Conservation (phyloP, 306 rosid species). For the Cercis canadensis region DNA sequence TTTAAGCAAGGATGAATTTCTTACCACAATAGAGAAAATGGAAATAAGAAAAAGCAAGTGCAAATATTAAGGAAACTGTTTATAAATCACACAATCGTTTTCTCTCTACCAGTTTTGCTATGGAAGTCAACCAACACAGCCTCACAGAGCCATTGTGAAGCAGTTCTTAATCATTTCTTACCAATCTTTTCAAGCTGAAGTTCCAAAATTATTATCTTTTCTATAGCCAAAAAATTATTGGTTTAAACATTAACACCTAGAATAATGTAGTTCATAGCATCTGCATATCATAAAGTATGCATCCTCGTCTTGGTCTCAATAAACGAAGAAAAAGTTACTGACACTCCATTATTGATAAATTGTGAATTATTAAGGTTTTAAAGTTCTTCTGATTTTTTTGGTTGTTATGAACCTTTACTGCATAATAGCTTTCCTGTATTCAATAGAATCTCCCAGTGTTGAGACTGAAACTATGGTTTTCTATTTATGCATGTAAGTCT, state of each 20-base stretch:
- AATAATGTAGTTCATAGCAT: conserved; percentile 15
- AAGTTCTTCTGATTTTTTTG: background rate
- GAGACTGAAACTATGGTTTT: conserved; percentile 9
- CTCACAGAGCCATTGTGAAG: conserved; percentile 27
- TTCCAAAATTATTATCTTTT: conserved; percentile 23
- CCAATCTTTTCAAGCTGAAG: conserved; percentile 4
- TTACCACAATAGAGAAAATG: conserved; percentile 15
- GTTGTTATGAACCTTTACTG: background rate
- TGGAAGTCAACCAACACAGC: background rate
- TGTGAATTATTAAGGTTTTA: conserved; percentile 15
- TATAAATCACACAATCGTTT: conserved; percentile 5
- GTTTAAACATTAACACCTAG: background rate
- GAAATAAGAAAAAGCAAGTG: background rate
- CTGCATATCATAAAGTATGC: conserved; percentile 13
- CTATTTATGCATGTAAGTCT: conserved; percentile 8
- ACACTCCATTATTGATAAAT: conserved; percentile 12
- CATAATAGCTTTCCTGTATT: conserved; percentile 20
- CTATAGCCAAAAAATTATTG: background rate
- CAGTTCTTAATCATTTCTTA: conserved; percentile 14
- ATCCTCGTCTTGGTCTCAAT: conserved; percentile 16
- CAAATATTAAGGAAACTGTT: background rate
- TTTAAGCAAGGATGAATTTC: background rate
- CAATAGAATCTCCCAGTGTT: conserved; percentile 6
- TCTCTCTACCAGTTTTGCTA: conserved; percentile 5
- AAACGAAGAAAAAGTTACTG: background rate